Conservation (phyloP, 2,329 filamentous ascomycete genomes). For the Verticillium klebahnii region DNA sequence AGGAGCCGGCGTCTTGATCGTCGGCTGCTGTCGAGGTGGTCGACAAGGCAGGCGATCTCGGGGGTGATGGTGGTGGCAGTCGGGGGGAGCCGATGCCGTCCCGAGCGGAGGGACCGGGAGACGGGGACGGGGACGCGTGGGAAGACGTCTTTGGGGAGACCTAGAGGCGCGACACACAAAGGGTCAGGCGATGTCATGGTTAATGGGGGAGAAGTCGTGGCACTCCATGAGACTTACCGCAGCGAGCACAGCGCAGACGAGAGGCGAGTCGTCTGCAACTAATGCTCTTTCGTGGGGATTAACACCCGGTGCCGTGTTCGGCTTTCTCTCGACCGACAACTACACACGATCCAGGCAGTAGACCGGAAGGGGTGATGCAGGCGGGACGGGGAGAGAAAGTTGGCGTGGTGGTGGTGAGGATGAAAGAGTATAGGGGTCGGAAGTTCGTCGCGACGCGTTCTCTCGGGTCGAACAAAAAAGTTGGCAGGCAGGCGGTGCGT, state of each 20-base stretch:
- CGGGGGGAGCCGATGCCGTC: slow-evolving; percentile 41
- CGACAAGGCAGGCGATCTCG: slow-evolving; percentile 55
- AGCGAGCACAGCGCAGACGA: slow-evolving; percentile 61
- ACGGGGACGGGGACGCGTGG: slow-evolving; percentile 40
- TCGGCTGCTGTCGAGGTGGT: slow-evolving; percentile 58
- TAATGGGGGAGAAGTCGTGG: slow-evolving; percentile 1
- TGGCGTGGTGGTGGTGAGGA: neutral
- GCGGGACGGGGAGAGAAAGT: neutral
- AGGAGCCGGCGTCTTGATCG: slow-evolving; percentile 48
- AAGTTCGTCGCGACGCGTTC: slow-evolving; percentile 7
- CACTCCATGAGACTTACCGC: slow-evolving; percentile 32
- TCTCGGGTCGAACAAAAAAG: neutral
- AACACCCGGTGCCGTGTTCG: neutral
- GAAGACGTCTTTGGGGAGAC: slow-evolving; percentile 52
- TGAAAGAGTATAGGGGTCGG: neutral
- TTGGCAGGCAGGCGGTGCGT: neutral
- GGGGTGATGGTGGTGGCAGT: slow-evolving; percentile 29
- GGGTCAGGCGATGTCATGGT: neutral
- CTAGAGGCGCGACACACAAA: slow-evolving; percentile 17
- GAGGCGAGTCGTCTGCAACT: slow-evolving; percentile 52
- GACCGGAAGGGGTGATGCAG: neutral
- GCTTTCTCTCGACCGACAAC: neutral
- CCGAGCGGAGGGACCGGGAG: slow-evolving; percentile 59
- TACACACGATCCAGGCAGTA: neutral
- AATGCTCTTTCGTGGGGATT: slow-evolving; percentile 37